phyloP scores from a whole-genome alignment of 2,329 filamentous ascomycete species.

The Talaromyces amestolkiae region DNA sequence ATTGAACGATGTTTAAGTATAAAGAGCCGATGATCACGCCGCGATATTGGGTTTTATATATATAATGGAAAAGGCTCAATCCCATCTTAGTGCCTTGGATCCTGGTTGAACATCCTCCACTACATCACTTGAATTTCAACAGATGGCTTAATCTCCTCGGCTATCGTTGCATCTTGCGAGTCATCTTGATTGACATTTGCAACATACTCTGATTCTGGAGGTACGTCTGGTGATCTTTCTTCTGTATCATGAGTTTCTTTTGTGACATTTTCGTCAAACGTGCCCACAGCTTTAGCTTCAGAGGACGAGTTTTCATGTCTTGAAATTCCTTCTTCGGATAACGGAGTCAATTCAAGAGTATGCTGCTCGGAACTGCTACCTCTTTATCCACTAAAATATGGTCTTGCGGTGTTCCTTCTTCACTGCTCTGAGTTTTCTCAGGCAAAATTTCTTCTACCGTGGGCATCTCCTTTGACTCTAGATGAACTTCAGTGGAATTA shows the following conservation, averaged over 20 bases:
- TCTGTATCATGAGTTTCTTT: neutral
- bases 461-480: neutral
- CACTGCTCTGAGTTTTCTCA: neutral
- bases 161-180: neutral
- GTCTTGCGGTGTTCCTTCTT: neutral
- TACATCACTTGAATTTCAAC: neutral
- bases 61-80: neutral
- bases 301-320: neutral
- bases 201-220: neutral
- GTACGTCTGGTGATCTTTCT: neutral
- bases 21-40: no score
- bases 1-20: no score
- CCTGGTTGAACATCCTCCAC: neutral
- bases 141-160: neutral
- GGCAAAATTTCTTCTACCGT: neutral
- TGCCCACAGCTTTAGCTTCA: neutral
- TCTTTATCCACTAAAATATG: neutral
- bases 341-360: neutral
- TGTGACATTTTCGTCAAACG: neutral
- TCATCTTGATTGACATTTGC: neutral
- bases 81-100: neutral
- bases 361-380: neutral
- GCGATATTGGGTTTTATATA: no score
- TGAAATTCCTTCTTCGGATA: neutral
- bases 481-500: neutral